Evolutionary conservation across 1,284 basidiomycete species (phyloP).

Genomic region (Malassezia dermatis): DNA sequence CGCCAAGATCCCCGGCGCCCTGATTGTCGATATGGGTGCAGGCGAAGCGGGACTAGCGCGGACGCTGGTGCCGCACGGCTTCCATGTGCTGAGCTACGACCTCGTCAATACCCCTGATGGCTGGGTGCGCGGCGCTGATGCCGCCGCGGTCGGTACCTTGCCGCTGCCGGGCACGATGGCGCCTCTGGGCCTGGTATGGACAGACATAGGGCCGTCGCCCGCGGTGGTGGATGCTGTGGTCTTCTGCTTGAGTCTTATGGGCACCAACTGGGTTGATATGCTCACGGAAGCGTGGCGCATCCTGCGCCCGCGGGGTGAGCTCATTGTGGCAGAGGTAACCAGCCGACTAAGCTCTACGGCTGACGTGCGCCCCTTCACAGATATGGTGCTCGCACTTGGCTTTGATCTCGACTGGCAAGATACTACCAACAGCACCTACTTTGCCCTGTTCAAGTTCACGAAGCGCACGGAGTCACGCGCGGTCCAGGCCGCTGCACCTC

Average conservation of each 20-base stretch:
- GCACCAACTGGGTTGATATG: constrained; percentile 85
- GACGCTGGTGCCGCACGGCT: constrained; percentile 21
- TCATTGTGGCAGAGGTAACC: constrained; percentile 87
- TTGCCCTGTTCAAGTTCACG: constrained; percentile 30
- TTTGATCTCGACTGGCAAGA: constrained; percentile 57
- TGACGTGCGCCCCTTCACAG: constrained; percentile 59
- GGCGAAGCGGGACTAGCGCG: constrained; percentile 81
- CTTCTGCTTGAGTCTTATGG: constrained; percentile 92
- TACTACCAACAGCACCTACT: constrained; percentile 27
- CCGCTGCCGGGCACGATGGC: constrained; percentile 25
- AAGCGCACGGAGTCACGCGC: constrained; percentile 12
- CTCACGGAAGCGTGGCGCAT: constrained; percentile 81
- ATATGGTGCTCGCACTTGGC: constrained; percentile 63
- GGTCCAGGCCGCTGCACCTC: neutral
- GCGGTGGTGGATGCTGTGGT: constrained; percentile 78
- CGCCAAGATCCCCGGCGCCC: constrained; percentile 50
- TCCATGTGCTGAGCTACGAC: constrained; percentile 62
- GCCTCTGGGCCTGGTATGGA: constrained; percentile 7
- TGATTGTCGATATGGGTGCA: constrained; percentile 88
- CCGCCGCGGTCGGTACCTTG: constrained; percentile 23
- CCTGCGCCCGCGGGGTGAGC: constrained; percentile 64
- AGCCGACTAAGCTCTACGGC: constrained; percentile 25
- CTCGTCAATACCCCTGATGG: constrained; percentile 63
- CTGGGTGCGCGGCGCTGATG: constrained; percentile 48
- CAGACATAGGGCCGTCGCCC: neutral